A percentile compares a stretch with the other conserved stretches of the same genome.
These are phyloP conservation scores for Pythium coloratum DNA, from an alignment of 352 stramenopile genomes.

Conservation along the genomic window DNA sequence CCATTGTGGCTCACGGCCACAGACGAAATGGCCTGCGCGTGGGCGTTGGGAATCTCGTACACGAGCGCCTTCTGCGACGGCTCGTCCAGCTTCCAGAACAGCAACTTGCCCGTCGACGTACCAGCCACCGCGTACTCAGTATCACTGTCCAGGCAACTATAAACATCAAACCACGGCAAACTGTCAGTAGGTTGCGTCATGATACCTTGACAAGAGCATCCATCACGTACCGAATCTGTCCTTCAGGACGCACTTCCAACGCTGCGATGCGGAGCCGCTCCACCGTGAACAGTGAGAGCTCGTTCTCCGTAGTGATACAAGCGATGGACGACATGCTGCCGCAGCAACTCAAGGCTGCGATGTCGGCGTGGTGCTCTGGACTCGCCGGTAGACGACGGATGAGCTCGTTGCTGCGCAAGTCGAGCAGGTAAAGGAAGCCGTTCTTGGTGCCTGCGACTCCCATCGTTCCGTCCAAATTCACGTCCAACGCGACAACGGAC, in stretches of 20 bases:
- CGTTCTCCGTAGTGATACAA: constrained; percentile 69
- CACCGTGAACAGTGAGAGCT: constrained; percentile 64
- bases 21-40: constrained; percentile 60
- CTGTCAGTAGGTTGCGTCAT: background rate
- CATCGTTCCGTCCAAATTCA: constrained; percentile 62
- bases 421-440: constrained; percentile 74
- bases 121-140: constrained; percentile 75
- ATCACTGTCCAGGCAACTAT: constrained; percentile 78
- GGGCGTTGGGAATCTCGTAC: constrained; percentile 73
- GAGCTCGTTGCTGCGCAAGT: constrained; percentile 65
- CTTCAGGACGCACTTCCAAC: constrained; percentile 61
- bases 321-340: constrained; percentile 48
- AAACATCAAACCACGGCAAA: background rate
- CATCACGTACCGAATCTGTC: constrained; percentile 48
- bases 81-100: constrained; percentile 85
- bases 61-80: constrained; percentile 59
- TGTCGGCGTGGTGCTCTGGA: constrained; percentile 52
- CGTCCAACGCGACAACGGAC: constrained; percentile 60
- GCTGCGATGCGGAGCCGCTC: constrained; percentile 60
- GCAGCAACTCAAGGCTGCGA: constrained; percentile 67
- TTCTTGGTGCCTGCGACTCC: constrained; percentile 65
- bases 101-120: constrained; percentile 68
- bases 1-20: constrained; percentile 65
- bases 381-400: constrained; percentile 62
- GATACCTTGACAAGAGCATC: background rate